These are phyloP conservation scores for Trichoderma sp. DNA, from an alignment of 2,329 filamentous ascomycete species.

Conservation along the genomic window DNA sequence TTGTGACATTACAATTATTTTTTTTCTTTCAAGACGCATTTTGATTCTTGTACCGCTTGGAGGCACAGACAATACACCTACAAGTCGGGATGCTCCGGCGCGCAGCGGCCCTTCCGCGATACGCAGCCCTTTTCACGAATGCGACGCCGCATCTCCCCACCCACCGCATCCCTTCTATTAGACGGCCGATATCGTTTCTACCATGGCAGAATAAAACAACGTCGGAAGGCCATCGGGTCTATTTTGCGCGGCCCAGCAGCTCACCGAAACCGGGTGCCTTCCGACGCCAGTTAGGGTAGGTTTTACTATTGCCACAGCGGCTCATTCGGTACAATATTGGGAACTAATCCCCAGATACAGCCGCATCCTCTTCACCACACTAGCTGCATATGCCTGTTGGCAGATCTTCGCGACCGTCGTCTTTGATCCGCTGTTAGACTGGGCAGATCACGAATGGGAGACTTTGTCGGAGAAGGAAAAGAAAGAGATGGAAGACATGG, in stretches of 20 bases:
- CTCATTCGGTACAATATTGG: background rate
- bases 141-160: conserved; percentile 30
- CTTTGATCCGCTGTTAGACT: conserved; percentile 47
- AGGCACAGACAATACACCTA: background rate
- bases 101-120: conserved; percentile 30
- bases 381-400: conserved; percentile 43
- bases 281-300: conserved; percentile 36
- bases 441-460: conserved; percentile 46
- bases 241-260: conserved; percentile 34
- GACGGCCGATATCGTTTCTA: conserved; percentile 38
- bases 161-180: conserved; percentile 29
- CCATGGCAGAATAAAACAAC: conserved; percentile 36
- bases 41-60: background rate
- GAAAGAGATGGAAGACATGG: conserved; percentile 43
- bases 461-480: conserved; percentile 48
- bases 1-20: background rate
- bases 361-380: conserved; percentile 36
- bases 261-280: conserved; percentile 29
- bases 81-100: conserved; percentile 30
- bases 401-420: conserved; percentile 50
- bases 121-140: conserved; percentile 28
- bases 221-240: conserved; percentile 35
- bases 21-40: background rate
- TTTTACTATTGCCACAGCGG: conserved; percentile 8
- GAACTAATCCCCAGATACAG: conserved; percentile 26